Conservation (phyloP, 129 eudicot genomes). For the Chrysanthemum seticuspe region DNA sequence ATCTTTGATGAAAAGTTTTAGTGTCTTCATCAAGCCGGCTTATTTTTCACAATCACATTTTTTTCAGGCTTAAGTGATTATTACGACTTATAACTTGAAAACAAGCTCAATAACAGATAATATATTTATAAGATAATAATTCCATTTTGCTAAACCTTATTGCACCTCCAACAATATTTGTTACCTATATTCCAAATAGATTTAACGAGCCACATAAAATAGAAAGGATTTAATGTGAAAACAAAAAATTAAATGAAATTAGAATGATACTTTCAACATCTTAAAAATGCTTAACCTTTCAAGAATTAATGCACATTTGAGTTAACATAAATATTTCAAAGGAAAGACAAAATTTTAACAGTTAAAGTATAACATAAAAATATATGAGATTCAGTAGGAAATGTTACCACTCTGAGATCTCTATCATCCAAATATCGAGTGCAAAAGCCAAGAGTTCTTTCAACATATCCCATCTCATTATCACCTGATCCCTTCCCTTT, state of each 20-base stretch:
- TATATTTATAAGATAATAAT: neutral
- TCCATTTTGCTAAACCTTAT: constrained; percentile 49
- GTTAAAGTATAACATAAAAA: neutral
- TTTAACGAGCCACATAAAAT: neutral
- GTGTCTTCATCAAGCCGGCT: neutral
- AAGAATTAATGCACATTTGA: neutral
- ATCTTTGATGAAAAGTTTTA: neutral
- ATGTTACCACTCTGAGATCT: too few species aligned
- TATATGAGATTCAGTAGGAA: neutral
- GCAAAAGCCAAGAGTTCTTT: constrained; percentile 92
- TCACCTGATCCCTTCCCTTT: constrained; percentile 92
- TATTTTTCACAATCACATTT: too few species aligned
- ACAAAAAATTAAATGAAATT: neutral
- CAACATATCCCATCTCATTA: constrained; percentile 93
- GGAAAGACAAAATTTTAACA: neutral
- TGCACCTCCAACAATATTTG: constrained; percentile 89
- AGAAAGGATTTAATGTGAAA: neutral
- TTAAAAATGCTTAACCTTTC: neutral
- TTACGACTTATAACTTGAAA: too few species aligned
- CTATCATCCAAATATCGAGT: constrained; percentile 72
- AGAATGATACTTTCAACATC: neutral
- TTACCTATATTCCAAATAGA: constrained; percentile 48
- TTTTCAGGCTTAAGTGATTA: too few species aligned
- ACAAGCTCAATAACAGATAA: neutral
- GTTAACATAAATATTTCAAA: neutral